Evolutionary conservation across 768 basidiomycete genomes (phyloP), one percentile per base, ranked within the genome.

Genomic region (Suillus tomentosus): DNA sequence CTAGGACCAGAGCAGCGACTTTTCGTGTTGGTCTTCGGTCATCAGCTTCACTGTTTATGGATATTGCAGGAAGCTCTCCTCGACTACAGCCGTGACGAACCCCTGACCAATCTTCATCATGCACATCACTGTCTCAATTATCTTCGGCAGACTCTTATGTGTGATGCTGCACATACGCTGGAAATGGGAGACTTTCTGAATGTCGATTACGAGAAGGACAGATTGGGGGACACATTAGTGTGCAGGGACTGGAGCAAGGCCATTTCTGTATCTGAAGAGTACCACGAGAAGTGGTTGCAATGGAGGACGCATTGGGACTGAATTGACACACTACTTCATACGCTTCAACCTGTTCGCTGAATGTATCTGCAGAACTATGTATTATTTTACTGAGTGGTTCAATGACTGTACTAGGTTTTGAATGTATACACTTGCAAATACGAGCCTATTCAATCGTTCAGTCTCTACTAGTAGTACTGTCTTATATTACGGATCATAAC

Each of bases 51-150:
- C 4, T 53, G 51, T 53, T 31, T 53, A 19, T 53, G 51, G 51
- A 53, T 3, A 5, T 31, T 53, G 4, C 27, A 53, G 17, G 15
- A 10, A 53, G 51, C 31, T 34, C 51, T 53, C 17, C 31, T 53
- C 17, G 51, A 34, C 27, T 17, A 27, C 19, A 10, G 6, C 36
- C 14, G 68, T 57, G 48, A 50, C 22, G 2, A 24, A 24, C 27
- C 10, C 62, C 6, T 65, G 62, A 15, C 5, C 31, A 10, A 17
- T 19, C 5, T 5, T 17, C 51, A 53, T 53, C 78, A 79, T 45
- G 56, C 74, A 15, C 68, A 72, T 7, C 80, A 81, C 61, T 81
- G 80, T 62, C 60, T 80, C 5, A 74, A 77, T 58, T 81, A 81
- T 64, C 67, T 81, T 9, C 68, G 79, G 3, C 78, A 80, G 54